phyloP scores from a whole-genome alignment of 129 eudicot genomes.

The Flaveria bidentis region DNA sequence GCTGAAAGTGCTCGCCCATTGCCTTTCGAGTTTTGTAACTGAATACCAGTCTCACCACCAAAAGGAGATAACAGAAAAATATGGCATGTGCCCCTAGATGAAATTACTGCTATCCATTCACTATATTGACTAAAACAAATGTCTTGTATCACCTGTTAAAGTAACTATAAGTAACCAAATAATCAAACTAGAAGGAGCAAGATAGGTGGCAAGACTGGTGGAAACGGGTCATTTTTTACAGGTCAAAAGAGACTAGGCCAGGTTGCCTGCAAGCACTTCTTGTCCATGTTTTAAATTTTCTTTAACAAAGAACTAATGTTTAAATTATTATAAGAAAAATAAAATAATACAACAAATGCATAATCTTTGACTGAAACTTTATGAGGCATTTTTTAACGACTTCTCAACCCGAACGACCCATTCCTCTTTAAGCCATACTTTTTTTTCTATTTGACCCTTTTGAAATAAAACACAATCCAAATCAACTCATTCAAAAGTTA shows the following conservation, averaged over 20 bases:
- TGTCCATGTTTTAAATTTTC: neutral
- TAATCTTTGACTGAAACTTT: neutral
- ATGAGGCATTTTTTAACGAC: neutral
- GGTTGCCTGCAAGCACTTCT: neutral
- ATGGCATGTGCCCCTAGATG: constrained; percentile 96
- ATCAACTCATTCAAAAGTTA: neutral
- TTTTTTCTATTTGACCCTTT: neutral
- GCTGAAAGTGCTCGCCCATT: constrained; percentile 47
- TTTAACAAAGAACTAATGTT: neutral
- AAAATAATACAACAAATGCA: neutral
- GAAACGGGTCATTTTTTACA: neutral
- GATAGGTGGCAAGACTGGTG: neutral
- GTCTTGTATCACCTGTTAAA: constrained; percentile 89
- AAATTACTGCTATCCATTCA: constrained; percentile 87
- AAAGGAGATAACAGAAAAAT: constrained; percentile 79
- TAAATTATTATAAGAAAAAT: neutral
- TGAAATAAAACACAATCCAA: neutral
- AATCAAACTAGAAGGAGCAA: neutral
- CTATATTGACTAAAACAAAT: constrained; percentile 88
- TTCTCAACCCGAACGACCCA: neutral
- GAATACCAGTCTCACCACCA: constrained; percentile 82
- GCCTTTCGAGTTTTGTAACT: constrained; percentile 46
- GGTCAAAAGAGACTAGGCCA: neutral
- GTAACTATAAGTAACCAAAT: constrained; percentile 5
- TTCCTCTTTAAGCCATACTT: neutral